Evolutionary conservation across 768 basidiomycete genomes (phyloP).

Genomic region (Psilocybe sp.): DNA sequence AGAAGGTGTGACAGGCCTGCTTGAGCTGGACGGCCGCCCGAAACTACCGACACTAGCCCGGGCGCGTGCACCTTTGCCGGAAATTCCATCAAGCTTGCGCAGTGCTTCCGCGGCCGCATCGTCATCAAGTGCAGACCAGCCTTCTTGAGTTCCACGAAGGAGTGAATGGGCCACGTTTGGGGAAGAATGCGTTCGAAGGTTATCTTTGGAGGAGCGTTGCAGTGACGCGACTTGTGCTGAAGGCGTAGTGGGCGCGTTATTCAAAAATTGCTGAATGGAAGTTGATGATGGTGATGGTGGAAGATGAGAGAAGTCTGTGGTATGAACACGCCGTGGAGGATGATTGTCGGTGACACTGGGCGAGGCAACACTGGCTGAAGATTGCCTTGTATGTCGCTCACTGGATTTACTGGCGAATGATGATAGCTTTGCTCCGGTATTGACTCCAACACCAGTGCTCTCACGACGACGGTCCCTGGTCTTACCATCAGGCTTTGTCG

Average conservation of each 20-base stretch:
- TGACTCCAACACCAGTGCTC: slow-evolving; percentile 44
- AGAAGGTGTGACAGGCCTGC: slow-evolving; percentile 74
- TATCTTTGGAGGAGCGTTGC: slow-evolving; percentile 42
- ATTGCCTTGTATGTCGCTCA: slow-evolving; percentile 59
- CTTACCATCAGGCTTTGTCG: slow-evolving; percentile 39
- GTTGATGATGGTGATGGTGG: slow-evolving; percentile 91
- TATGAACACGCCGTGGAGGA: slow-evolving; percentile 57
- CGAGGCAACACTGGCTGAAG: slow-evolving; percentile 66
- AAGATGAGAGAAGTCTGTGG: slow-evolving; percentile 83
- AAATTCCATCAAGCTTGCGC: slow-evolving; percentile 88
- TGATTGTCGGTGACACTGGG: slow-evolving; percentile 52
- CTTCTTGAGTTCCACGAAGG: slow-evolving; percentile 84
- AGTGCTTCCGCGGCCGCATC: slow-evolving; percentile 88
- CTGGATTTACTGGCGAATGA: slow-evolving; percentile 25
- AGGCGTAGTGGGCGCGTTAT: slow-evolving; percentile 45
- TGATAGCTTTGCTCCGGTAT: slow-evolving; percentile 32
- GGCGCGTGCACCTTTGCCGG: slow-evolving; percentile 71
- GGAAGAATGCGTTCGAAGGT: slow-evolving; percentile 38
- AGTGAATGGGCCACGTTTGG: slow-evolving; percentile 82
- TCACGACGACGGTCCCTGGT: slow-evolving; percentile 55
- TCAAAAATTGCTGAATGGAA: slow-evolving; percentile 81
- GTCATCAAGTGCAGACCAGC: slow-evolving; percentile 86
- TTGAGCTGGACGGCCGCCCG: slow-evolving; percentile 60
- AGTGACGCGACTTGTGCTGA: slow-evolving; percentile 36
- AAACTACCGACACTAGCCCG: slow-evolving; percentile 76